phyloP scores from a whole-genome alignment of 208 protist species.

The Phytomonas francai region DNA sequence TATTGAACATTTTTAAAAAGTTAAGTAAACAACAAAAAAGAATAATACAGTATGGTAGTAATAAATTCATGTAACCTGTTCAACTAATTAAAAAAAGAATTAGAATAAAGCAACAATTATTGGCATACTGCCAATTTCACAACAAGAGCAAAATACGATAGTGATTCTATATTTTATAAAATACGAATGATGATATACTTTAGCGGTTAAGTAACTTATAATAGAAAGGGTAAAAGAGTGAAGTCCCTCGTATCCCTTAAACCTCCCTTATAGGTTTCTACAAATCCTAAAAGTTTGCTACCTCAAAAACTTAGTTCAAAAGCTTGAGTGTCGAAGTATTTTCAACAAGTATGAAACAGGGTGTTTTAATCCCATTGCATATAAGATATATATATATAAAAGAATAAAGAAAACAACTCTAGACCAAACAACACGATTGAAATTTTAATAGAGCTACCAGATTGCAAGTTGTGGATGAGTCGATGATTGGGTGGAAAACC shows the following conservation, averaged over 20 bases:
- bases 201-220: not conserved
- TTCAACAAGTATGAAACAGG: too few relatives aligned
- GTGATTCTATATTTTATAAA: not conserved
- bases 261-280: not conserved
- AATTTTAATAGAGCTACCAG: too few relatives aligned
- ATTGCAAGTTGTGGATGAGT: not conserved
- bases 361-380: too few relatives aligned
- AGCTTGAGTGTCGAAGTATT: too few relatives aligned
- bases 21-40: conserved; percentile 6
- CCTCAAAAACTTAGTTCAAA: not conserved
- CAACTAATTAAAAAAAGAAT: too few relatives aligned
- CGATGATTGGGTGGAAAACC: not conserved
- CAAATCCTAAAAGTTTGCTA: not conserved
- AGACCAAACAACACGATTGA: too few relatives aligned
- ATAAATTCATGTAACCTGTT: not conserved
- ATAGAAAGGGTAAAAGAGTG: not conserved
- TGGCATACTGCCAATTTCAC: too few relatives aligned
- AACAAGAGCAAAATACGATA: too few relatives aligned
- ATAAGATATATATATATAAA: too few relatives aligned
- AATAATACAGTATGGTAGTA: not conserved
- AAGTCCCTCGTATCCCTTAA: not conserved
- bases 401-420: too few relatives aligned
- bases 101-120: too few relatives aligned
- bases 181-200: not conserved
- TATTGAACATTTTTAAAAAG: conserved; percentile 3